Percentiles rank a stretch among this genome's conserved stretches.
phyloP scores from a whole-genome alignment of 345 rosid genomes.

The Cochlearia excelsa region DNA sequence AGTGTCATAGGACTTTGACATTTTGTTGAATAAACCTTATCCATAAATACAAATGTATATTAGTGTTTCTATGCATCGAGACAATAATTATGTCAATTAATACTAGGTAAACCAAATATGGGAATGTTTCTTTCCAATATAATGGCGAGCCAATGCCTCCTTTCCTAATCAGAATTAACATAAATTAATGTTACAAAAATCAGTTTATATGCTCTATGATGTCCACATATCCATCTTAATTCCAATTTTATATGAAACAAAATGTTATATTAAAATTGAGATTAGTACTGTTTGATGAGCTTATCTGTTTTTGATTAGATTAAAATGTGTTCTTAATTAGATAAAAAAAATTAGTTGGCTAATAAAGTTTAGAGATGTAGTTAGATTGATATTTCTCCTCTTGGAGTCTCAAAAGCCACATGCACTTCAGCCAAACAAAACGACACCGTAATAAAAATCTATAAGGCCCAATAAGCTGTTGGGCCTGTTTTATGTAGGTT shows the following conservation, averaged over 20 bases:
- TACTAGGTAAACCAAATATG: conserved; percentile 9
- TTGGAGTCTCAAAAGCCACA: too few relatives aligned
- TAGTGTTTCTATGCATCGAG: background rate
- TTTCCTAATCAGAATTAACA: conserved; percentile 2
- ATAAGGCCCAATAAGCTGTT: too few relatives aligned
- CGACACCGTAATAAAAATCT: too few relatives aligned
- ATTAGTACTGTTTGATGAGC: background rate
- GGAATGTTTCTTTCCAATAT: conserved; percentile 27
- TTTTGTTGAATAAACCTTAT: conserved; percentile 31
- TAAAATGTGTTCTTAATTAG: conserved; percentile 3
- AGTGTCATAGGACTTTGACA: conserved; percentile 21
- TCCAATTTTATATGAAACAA: background rate
- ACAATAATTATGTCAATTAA: conserved; percentile 1
- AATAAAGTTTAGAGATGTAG: conserved; percentile 8
- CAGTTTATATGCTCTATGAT: background rate
- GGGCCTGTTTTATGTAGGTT: too few relatives aligned
- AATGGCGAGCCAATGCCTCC: conserved; percentile 15
- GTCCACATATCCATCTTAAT: conserved; percentile 1
- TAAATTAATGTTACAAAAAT: background rate
- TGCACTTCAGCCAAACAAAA: too few relatives aligned
- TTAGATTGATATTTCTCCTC: too few relatives aligned
- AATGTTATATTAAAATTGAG: background rate
- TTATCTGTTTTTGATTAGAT: conserved; percentile 22
- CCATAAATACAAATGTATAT: conserved; percentile 12
- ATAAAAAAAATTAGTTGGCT: conserved; percentile 20